phyloP scores from a whole-genome alignment of 345 rosid genomes.

The Punica granatum region DNA sequence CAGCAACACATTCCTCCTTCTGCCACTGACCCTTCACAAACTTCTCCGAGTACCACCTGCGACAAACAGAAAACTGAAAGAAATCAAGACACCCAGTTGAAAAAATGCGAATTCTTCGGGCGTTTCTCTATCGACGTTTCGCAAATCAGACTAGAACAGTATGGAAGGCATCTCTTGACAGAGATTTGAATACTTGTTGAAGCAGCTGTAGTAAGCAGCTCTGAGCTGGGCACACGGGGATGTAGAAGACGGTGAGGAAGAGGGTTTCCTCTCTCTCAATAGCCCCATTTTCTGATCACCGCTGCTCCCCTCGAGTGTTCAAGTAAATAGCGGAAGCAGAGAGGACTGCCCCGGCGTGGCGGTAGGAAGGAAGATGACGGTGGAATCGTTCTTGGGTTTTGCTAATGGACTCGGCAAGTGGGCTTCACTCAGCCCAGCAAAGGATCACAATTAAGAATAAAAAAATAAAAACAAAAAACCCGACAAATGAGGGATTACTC shows the following conservation, averaged over 20 bases:
- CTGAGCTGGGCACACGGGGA: slow-evolving; percentile 71
- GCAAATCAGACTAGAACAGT: neutral
- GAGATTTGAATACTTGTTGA: slow-evolving; percentile 41
- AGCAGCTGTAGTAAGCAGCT: slow-evolving; percentile 72
- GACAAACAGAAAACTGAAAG: neutral
- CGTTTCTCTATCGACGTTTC: neutral
- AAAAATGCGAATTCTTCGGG: neutral
- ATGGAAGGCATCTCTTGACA: neutral
- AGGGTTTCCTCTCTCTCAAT: slow-evolving; percentile 21
- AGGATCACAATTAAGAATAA: too few species aligned
- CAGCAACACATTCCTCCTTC: slow-evolving; percentile 57
- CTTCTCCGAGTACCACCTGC: slow-evolving; percentile 84
- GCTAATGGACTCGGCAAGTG: too few species aligned
- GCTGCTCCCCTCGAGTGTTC: neutral
- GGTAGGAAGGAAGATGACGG: neutral
- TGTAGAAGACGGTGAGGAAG: slow-evolving; percentile 39
- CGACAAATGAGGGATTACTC: too few species aligned
- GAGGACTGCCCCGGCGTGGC: neutral
- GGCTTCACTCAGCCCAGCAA: too few species aligned
- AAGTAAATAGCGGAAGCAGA: neutral
- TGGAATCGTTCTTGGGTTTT: too few species aligned
- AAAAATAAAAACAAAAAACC: too few species aligned
- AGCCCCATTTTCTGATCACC: slow-evolving; percentile 24
- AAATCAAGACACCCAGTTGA: neutral
- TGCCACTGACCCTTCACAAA: slow-evolving; percentile 81